Conservation (phyloP, 2,329 filamentous ascomycete genomes). For the Dendryphion nanum region DNA sequence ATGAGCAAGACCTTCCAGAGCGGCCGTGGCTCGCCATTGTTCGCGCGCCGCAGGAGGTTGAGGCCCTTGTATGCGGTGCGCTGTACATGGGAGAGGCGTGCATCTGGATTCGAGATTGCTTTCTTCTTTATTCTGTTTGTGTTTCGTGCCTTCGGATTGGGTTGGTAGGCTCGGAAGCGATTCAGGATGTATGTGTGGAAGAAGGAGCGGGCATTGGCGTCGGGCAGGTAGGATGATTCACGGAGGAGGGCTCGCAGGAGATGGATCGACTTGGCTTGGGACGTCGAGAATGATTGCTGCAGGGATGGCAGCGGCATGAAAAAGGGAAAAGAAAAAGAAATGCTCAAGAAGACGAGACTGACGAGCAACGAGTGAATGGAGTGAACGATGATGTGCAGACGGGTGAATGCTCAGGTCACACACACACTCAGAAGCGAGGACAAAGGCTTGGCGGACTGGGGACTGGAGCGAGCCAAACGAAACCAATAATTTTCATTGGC, state of each 20-base stretch:
- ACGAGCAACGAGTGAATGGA: too few species aligned
- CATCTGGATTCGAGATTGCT: constrained; percentile 17
- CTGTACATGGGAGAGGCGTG: constrained; percentile 20
- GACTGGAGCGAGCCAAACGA: too few species aligned
- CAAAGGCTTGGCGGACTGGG: too few species aligned
- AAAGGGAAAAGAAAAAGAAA: not conserved
- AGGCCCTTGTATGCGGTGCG: constrained; percentile 35
- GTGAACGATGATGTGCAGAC: too few species aligned
- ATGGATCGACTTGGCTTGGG: constrained; percentile 36
- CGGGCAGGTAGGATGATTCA: constrained; percentile 61
- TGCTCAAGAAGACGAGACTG: too few species aligned
- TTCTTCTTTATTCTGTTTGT: constrained; percentile 12
- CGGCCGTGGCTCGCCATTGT: constrained; percentile 52
- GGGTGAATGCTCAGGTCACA: too few species aligned
- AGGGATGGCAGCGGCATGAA: constrained; percentile 11
- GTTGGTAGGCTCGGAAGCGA: constrained; percentile 49
- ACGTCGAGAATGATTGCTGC: constrained; percentile 13
- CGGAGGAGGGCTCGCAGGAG: constrained; percentile 58
- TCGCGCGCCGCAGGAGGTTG: constrained; percentile 52
- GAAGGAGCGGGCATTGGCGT: constrained; percentile 52
- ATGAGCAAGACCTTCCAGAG: constrained; percentile 53
- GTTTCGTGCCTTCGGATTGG: constrained; percentile 19
- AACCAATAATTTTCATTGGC: not conserved
- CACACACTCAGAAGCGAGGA: too few species aligned
- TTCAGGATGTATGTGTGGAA: constrained; percentile 48